Conservation (phyloP, 2,329 filamentous ascomycete species). For the Colletotrichum melonis region DNA sequence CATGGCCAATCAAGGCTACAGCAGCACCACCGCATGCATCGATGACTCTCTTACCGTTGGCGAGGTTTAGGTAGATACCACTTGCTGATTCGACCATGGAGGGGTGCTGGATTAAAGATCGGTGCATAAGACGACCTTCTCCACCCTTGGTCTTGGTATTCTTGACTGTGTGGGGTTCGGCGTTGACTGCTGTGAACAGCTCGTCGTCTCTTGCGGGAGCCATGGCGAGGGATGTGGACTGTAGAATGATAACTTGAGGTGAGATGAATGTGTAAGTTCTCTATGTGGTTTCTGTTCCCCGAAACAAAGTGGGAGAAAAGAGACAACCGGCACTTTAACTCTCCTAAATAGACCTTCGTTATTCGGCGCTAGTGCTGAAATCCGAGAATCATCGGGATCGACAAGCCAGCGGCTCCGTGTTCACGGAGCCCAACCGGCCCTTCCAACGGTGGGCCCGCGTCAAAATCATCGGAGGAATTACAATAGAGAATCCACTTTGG, state of each 20-base stretch:
- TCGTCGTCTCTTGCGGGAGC: slow-evolving; percentile 37
- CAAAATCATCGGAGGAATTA: not conserved
- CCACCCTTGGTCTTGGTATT: not conserved
- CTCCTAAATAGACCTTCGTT: not conserved
- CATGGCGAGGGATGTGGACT: slow-evolving; percentile 4
- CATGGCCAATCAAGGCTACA: slow-evolving; percentile 46
- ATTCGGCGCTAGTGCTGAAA: not conserved
- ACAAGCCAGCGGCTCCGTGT: not conserved
- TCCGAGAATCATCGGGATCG: slow-evolving; percentile 1
- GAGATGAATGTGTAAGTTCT: not conserved
- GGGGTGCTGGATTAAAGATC: slow-evolving; percentile 45
- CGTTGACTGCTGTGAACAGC: not conserved
- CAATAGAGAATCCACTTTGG: not conserved
- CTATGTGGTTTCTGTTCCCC: not conserved
- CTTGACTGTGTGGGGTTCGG: not conserved
- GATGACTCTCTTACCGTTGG: slow-evolving; percentile 46
- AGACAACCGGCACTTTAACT: not conserved
- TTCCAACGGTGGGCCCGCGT: not conserved
- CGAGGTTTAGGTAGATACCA: slow-evolving; percentile 49
- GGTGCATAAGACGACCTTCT: slow-evolving; percentile 44
- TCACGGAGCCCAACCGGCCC: not conserved
- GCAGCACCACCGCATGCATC: slow-evolving; percentile 51
- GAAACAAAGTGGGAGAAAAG: not conserved
- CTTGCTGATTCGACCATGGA: slow-evolving; percentile 54
- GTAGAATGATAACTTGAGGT: no score